These are phyloP conservation scores for Marvania coccoides DNA, from an alignment of 139 green algal genomes.

Conservation along the genomic window DNA sequence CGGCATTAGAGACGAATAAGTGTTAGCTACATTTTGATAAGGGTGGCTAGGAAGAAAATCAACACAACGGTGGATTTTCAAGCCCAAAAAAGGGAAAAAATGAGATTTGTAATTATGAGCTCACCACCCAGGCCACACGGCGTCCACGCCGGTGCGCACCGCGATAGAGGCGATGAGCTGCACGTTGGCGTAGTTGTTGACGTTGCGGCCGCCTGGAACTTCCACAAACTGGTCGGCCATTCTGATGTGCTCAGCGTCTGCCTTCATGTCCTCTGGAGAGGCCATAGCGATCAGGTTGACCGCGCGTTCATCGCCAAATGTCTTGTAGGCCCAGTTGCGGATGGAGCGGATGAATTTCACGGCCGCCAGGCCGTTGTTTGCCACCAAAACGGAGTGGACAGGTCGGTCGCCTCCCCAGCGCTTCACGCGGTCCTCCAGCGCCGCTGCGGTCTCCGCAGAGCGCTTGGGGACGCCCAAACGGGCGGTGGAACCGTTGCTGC, in stretches of 20 bases:
- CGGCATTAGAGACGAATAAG: neutral
- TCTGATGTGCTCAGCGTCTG: slow-evolving; percentile 90
- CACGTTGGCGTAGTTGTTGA: slow-evolving; percentile 99
- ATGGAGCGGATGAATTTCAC: slow-evolving; percentile 97
- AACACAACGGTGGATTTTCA: neutral
- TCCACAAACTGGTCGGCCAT: slow-evolving; percentile 98
- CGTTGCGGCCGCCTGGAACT: slow-evolving; percentile 90
- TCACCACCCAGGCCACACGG: slow-evolving; percentile 94
- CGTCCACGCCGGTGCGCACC: slow-evolving; percentile 76
- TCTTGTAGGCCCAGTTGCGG: slow-evolving; percentile 71
- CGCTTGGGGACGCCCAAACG: slow-evolving; percentile 24
- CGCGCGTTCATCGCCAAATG: slow-evolving; percentile 56
- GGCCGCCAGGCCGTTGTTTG: slow-evolving; percentile 71
- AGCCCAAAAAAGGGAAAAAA: neutral
- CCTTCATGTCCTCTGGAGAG: slow-evolving; percentile 91
- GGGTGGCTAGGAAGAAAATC: too few species aligned
- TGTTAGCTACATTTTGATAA: neutral
- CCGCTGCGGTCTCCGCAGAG: slow-evolving; percentile 2
- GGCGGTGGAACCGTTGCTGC: neutral
- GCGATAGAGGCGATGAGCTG: slow-evolving; percentile 82
- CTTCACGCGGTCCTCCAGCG: slow-evolving; percentile 11
- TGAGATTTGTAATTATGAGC: slow-evolving; percentile 1
- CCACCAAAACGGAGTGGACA: slow-evolving; percentile 14
- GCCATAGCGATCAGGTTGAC: slow-evolving; percentile 89
- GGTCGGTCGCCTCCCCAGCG: slow-evolving; percentile 22